Percentiles rank a stretch among this genome's conserved stretches.
Evolutionary conservation across 2,329 filamentous ascomycete species (phyloP).

Genomic region (Penicillium vulpinum): DNA sequence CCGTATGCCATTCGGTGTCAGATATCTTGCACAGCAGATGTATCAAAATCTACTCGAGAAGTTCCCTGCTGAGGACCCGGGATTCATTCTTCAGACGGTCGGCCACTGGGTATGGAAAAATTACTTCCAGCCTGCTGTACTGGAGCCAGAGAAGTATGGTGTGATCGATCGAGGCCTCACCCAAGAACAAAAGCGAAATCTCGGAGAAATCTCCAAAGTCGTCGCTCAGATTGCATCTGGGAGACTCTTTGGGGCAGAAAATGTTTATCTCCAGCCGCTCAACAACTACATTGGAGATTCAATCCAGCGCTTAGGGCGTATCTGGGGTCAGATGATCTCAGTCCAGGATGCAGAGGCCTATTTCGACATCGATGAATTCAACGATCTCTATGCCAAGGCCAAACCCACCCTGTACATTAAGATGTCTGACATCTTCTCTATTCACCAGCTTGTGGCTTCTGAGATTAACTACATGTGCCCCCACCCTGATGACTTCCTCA

Average conservation of each 20-base stretch:
- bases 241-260: constrained; percentile 86
- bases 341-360: constrained; percentile 85
- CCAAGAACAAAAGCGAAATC: constrained; percentile 88
- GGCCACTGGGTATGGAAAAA: constrained; percentile 92
- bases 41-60: constrained; percentile 74
- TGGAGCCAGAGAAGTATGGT: constrained; percentile 88
- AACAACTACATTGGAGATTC: constrained; percentile 89
- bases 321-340: constrained; percentile 74
- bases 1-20: constrained; percentile 88
- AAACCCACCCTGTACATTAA: constrained; percentile 99
- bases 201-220: constrained; percentile 88
- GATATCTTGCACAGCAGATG: constrained; percentile 83
- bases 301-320: constrained; percentile 72
- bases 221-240: constrained; percentile 86
- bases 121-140: constrained; percentile 85
- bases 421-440: constrained; percentile 94
- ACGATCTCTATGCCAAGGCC: constrained; percentile 92
- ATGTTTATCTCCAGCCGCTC: constrained; percentile 91
- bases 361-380: constrained; percentile 98
- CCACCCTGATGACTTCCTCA: constrained; percentile 78
- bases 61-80: constrained; percentile 77
- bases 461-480: constrained; percentile 78
- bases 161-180: constrained; percentile 87
- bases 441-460: constrained; percentile 81
- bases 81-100: constrained; percentile 76